Evolutionary conservation across 257 asterid species (phyloP), one percentile per base, ranked within the genome.

Genomic region (Striga asiatica): DNA sequence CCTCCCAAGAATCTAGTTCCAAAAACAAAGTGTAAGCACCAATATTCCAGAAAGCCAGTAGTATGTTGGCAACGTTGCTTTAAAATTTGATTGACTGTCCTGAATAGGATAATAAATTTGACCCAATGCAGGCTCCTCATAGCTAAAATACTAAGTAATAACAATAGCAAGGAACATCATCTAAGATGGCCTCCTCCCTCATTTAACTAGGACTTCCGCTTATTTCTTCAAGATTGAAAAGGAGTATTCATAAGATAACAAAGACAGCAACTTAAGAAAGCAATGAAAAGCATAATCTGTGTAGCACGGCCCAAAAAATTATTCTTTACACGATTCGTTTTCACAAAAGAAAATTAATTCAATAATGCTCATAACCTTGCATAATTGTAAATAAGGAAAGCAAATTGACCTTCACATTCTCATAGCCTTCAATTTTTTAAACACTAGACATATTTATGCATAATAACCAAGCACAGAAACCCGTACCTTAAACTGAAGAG

Each of bases 1-100:
- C 81, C 76, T 80, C 72, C 97, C 98, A 66, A 92, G 95, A 68
- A 92, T 80, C 95, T 89, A 60, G 57, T 3, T 45, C 21, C 53
- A 31, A 19, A 39, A 57, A 64, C n/a, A 65, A 35, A 73, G 20
- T 14, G n/a, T 14, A 6, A 53, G 6, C 18, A 60, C 20, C 16
- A 9, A 43, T 35, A 41, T 24, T 37, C 7, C 13, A 6, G 20
- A 54, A 28, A n/a, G 23, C 13, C 29, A 56, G 37, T 24, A 21
- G 39, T 12, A 46, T 16, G 14, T 49, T n/a, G n/a, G n/a, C n/a
- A n/a, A n/a, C n/a, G n/a, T n/a, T 9, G 5, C 55, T 37, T n/a
- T n/a, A 34, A 21, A 39, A 45, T 45, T 43, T 2, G 23, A 16
- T 2, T n/a, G 1, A 17, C 17, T n/a, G 52, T 25, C 9, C 19